Evolutionary conservation across 164 flowering plant genomes (phyloP).

Genomic region (Annona squamosa): DNA sequence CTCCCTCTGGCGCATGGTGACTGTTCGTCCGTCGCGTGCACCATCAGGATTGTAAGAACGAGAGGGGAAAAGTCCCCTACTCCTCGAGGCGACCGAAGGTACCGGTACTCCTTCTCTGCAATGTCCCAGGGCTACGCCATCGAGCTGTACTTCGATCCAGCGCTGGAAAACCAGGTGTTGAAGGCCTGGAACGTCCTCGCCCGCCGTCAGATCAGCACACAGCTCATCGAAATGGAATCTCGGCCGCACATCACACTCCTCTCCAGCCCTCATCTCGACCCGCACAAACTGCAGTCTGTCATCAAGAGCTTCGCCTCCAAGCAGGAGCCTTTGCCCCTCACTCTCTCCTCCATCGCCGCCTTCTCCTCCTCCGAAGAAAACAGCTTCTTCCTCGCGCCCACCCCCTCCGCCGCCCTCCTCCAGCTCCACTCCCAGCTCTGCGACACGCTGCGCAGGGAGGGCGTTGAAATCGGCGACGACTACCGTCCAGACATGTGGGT

Average conservation of each 20-base stretch:
- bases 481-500: constrained; percentile 70
- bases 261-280: constrained; percentile 56
- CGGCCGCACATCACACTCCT: constrained; percentile 90
- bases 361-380: constrained; percentile 42
- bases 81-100: not conserved
- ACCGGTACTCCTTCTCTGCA: not conserved
- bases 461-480: constrained; percentile 67
- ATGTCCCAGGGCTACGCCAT: constrained; percentile 80
- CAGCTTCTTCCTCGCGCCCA: constrained; percentile 65
- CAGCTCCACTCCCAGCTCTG: constrained; percentile 73
- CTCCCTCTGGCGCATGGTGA: not conserved
- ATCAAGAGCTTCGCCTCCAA: constrained; percentile 53
- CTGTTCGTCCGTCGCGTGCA: not conserved
- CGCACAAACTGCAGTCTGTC: constrained; percentile 48
- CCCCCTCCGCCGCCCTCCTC: constrained; percentile 64
- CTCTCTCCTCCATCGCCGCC: constrained; percentile 64
- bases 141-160: constrained; percentile 97
- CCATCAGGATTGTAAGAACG: not conserved
- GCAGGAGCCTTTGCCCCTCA: constrained; percentile 65
- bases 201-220: constrained; percentile 89
- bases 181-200: constrained; percentile 98
- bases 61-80: not conserved
- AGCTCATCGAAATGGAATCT: constrained; percentile 89
- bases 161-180: constrained; percentile 89
- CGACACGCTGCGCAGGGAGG: constrained; percentile 71